Base-by-base conservation (phyloP, 2,329 filamentous ascomycete species). In the Ascochyta lentis region DNA sequence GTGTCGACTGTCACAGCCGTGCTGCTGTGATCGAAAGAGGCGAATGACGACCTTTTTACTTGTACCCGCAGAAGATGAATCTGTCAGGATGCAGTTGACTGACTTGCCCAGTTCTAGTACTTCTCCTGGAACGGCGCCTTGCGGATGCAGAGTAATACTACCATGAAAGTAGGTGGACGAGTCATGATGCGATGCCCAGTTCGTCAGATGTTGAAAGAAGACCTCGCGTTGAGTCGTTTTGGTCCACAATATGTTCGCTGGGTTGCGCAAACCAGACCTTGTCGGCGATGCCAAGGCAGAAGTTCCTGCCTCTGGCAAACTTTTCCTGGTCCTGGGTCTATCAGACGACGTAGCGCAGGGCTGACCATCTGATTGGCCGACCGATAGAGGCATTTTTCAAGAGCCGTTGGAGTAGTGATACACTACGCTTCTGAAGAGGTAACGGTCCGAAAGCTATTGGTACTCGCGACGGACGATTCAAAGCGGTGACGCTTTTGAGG, bases 131-230 rank as follows among this genome's bases (percentile, higher is more conserved):
- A 45, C 16, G 13, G 46, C 29, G 23, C 51, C 52, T n/a, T 44
- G 54, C 7, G 60, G 49, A 6, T 57, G 12, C 2, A 71, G 27
- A 46, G 59, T 69, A 23, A 73, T 65, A 5, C 61, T 69, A 23
- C 70, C 70, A 19, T 71, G 64, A 31, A 71, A 73, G 42, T 69
- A 54, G 4, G 59, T 42, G 34, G 67, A 70, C 15, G 69, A 67
- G 41, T 73, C 69, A 57, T 73, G 66, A 26, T 62, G 48, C 8
- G 62, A 45, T 19, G 69, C 66, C 70, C 70, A 73, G 40, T 55
- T 49, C 19, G 49, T 54, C 33, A 73, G 56, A 42, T 71, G 66
- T 15, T 62, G 44, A 13, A 70, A 34, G 51, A 65, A 71, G 4
- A 23, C 35, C 40, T 55, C 59, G n/a, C 64, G 60, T 44, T 69